phyloP scores from a whole-genome alignment of 2,329 filamentous ascomycete genomes.

The Aspergillus flavus region DNA sequence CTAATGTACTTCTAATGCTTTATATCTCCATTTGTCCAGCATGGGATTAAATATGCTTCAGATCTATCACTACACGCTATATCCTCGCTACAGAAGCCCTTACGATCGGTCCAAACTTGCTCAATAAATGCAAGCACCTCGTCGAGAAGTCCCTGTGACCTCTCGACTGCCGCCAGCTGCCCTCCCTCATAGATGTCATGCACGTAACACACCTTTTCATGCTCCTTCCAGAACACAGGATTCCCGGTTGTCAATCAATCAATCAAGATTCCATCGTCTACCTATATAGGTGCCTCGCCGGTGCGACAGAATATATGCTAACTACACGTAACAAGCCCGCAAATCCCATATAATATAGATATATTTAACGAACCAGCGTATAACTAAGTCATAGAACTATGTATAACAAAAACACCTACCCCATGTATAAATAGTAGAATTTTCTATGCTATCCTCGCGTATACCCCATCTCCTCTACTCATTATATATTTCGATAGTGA shows the following conservation, averaged over 20 bases:
- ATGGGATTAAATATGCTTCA: not conserved
- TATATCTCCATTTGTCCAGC: not conserved
- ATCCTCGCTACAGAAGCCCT: not conserved
- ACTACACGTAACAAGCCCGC: no score
- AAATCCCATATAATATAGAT: no score
- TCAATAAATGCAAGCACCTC: conserved; percentile 44
- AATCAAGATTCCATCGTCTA: no score
- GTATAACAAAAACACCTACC: no score
- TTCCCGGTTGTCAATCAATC: conserved; percentile 31
- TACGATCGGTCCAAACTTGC: conserved; percentile 28
- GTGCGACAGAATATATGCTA: no score
- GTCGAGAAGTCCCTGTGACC: conserved; percentile 46
- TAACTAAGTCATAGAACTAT: no score
- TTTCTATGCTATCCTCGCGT: no score
- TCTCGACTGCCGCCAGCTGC: conserved; percentile 56
- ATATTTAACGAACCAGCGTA: no score
- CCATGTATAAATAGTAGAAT: no score
- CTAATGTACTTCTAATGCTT: not conserved
- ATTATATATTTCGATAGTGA: no score
- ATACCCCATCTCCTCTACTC: no score
- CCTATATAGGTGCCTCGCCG: no score
- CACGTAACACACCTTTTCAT: conserved; percentile 33
- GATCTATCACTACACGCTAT: not conserved
- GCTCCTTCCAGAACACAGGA: conserved; percentile 40
- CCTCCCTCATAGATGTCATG: conserved; percentile 45